phyloP scores from a whole-genome alignment of 2,329 filamentous ascomycete genomes.

The Daldinia sp. region DNA sequence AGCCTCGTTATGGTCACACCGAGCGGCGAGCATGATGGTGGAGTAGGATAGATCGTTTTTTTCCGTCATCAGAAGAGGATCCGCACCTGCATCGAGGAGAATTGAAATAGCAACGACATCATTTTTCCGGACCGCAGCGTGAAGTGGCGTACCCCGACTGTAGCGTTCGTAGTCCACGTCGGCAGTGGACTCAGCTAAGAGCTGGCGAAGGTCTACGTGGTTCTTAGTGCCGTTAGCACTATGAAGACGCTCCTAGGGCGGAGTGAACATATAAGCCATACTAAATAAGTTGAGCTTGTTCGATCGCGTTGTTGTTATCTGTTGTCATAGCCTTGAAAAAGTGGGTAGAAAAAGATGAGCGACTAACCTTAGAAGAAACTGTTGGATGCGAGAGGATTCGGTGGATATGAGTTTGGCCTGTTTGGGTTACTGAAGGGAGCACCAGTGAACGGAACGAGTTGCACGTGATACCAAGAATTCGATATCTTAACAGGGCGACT shows the following conservation, averaged over 20 bases:
- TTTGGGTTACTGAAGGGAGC: too few relatives aligned
- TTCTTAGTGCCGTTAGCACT: neutral
- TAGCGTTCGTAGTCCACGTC: neutral
- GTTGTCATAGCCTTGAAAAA: too few relatives aligned
- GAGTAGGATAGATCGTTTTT: neutral
- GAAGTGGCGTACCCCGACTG: neutral
- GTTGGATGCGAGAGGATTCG: too few relatives aligned
- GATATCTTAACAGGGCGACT: too few relatives aligned
- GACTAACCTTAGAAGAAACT: too few relatives aligned
- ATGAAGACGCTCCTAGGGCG: neutral
- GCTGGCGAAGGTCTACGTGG: neutral
- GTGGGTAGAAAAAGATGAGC: too few relatives aligned
- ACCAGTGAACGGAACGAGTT: too few relatives aligned
- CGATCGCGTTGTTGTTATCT: neutral
- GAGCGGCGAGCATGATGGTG: neutral
- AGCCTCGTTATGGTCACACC: neutral
- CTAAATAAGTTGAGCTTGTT: neutral
- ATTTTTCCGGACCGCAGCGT: neutral
- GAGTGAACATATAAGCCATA: neutral
- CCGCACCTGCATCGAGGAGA: neutral
- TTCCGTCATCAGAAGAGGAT: neutral
- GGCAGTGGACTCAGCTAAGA: neutral
- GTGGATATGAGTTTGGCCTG: too few relatives aligned
- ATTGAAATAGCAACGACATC: neutral
- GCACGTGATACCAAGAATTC: too few relatives aligned